phyloP scores from a whole-genome alignment of 495 filamentous ascomycete species.

The Penicillium paradoxum region DNA sequence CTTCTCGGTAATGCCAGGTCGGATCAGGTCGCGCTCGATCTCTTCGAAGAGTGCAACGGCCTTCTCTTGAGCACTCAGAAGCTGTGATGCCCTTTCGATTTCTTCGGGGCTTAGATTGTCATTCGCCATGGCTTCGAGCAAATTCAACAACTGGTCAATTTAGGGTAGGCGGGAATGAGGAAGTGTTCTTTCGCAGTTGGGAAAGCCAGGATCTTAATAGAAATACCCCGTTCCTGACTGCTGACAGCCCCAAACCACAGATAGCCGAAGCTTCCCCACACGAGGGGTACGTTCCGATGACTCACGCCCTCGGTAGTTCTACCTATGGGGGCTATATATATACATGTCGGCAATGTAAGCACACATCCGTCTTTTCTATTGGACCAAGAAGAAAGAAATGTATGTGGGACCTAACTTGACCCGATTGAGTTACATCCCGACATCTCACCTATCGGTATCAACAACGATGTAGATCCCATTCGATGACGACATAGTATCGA shows the following conservation, averaged over 20 bases:
- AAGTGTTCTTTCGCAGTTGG: background rate
- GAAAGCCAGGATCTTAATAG: background rate
- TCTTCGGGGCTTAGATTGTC: slow-evolving; percentile 9
- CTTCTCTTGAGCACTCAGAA: slow-evolving; percentile 41
- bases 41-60: slow-evolving; percentile 43
- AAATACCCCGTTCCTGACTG: background rate
- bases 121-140: background rate
- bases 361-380: background rate
- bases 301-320: background rate
- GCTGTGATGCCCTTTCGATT: slow-evolving; percentile 32
- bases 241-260: background rate
- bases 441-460: background rate
- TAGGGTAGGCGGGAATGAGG: background rate
- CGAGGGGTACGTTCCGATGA: background rate
- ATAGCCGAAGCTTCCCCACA: slow-evolving; percentile 2
- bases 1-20: slow-evolving; percentile 44
- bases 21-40: slow-evolving; percentile 41
- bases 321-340: no score
- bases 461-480: background rate
- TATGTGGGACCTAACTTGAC: background rate
- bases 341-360: background rate
- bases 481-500: background rate
- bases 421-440: background rate
- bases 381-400: background rate
- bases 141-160: background rate